Base-by-base conservation (phyloP, 306 rosid genomes). In the Trichosanthes cucumerina region DNA sequence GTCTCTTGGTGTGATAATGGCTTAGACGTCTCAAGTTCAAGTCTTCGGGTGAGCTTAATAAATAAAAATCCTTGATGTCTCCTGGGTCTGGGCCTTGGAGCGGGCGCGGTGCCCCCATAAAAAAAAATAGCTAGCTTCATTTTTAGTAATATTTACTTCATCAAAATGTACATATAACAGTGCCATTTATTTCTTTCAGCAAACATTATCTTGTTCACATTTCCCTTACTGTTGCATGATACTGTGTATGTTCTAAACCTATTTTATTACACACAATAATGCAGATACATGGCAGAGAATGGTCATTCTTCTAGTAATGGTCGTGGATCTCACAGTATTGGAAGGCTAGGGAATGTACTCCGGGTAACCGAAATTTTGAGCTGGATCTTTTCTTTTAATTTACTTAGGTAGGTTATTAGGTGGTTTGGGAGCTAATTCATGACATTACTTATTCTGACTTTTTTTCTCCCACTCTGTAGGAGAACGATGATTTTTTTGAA, bases 401-500 rank as follows among this genome's bases (percentile, higher is more conserved):
- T 16, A 3, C 31, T 26, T 76, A 9, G 12, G 18, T 50, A 10
- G 24, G 43, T 74, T 49, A 19, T 34, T 74, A 6, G 31, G 47
- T 52, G 47, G 31, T 28, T 50, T 74, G 18, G 78, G 38, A 31
- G 38, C 58, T 14, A 4, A 8, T 49, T 26, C 60, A 33, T 18
- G 75, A 34, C 54, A 16, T n/a, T 72, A 16, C 26, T 49, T 69
- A 63, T 53, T 31, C 38, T 21, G 78, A 72, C 23, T 68, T 24
- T 39, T 31, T 65, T 36, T 65, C 9, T 7, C 70, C 80, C 49
- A 78, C 75, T 31, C 77, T 26, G 15, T 12, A 96, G 99, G 99
- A 96, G 54, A 90, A 91, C 9, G 99, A 96, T 77, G 99, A 92
- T 10, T 96, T 96, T 83, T 91, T 92, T 46, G 99, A 96, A 79